phyloP scores from a whole-genome alignment of 1,284 basidiomycete genomes.

The Cystobasidium sp. region DNA sequence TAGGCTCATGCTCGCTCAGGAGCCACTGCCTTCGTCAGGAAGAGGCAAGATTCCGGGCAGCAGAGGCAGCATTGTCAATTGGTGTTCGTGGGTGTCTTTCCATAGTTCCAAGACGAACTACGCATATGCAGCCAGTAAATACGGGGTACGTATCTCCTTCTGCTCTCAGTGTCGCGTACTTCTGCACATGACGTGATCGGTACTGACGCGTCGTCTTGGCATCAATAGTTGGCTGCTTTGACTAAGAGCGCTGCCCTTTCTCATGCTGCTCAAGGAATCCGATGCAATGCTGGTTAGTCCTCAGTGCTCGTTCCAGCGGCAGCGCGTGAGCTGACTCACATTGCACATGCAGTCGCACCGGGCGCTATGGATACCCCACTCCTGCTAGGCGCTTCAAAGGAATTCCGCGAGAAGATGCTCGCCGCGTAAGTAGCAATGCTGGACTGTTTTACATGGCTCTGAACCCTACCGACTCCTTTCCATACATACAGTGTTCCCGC shows the following conservation, averaged over 20 bases:
- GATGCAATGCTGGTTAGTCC: conserved; percentile 15
- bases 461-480: background rate
- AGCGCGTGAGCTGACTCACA: background rate
- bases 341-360: conserved; percentile 15
- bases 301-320: background rate
- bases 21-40: conserved; percentile 5
- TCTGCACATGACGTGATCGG: background rate
- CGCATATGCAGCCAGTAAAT: conserved; percentile 26
- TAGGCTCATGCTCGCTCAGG: conserved; percentile 32
- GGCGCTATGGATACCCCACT: conserved; percentile 24
- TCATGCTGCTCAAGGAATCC: conserved; percentile 39
- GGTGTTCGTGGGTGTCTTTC: conserved; percentile 22
- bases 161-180: background rate
- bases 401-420: conserved; percentile 16
- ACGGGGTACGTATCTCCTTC: background rate
- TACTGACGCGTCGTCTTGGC: background rate
- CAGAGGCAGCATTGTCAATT: conserved; percentile 35
- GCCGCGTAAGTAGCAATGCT: background rate
- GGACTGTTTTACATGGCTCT: background rate
- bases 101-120: conserved; percentile 16
- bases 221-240: conserved; percentile 8
- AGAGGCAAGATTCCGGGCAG: conserved; percentile 10
- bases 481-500: conserved; percentile 6
- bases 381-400: conserved; percentile 10
- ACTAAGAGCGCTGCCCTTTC: conserved; percentile 16